phyloP scores from a whole-genome alignment of 768 basidiomycete species.

The Hortiboletus campestris region DNA sequence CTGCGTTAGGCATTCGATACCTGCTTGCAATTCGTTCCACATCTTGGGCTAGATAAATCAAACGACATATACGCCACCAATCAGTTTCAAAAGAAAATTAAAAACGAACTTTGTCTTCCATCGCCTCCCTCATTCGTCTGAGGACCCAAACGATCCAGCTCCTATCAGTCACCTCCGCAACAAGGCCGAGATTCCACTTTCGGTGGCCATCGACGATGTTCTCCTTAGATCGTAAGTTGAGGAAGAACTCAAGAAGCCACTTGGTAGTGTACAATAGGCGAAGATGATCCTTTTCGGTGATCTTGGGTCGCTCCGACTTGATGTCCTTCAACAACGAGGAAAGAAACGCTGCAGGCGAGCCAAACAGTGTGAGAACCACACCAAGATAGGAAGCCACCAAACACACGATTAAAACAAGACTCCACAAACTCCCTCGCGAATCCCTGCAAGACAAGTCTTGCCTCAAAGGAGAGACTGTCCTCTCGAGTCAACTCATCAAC shows the following conservation, averaged over 20 bases:
- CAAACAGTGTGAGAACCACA: conserved; percentile 15
- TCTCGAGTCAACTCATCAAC: conserved; percentile 67
- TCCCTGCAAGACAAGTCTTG: conserved; percentile 59
- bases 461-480: conserved; percentile 67
- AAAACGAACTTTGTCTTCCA: conserved; percentile 80
- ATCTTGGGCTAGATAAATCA: conserved; percentile 67
- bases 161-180: conserved; percentile 84
- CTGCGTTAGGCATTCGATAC: conserved; percentile 91
- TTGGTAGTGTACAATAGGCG: conserved; percentile 83
- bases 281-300: conserved; percentile 93
- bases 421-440: conserved; percentile 75
- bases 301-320: conserved; percentile 84
- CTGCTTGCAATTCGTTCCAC: conserved; percentile 94
- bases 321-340: conserved; percentile 87
- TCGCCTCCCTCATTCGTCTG: conserved; percentile 80
- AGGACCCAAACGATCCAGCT: conserved; percentile 90
- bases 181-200: conserved; percentile 66
- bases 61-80: conserved; percentile 7
- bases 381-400: conserved; percentile 8
- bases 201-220: conserved; percentile 27
- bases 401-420: conserved; percentile 86
- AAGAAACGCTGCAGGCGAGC: conserved; percentile 69
- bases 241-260: conserved; percentile 93
- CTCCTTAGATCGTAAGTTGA: conserved; percentile 44
- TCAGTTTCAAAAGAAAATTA: conserved; percentile 6